phyloP scores from a whole-genome alignment of 2,329 filamentous ascomycete species.

The Botrytis tulipae region DNA sequence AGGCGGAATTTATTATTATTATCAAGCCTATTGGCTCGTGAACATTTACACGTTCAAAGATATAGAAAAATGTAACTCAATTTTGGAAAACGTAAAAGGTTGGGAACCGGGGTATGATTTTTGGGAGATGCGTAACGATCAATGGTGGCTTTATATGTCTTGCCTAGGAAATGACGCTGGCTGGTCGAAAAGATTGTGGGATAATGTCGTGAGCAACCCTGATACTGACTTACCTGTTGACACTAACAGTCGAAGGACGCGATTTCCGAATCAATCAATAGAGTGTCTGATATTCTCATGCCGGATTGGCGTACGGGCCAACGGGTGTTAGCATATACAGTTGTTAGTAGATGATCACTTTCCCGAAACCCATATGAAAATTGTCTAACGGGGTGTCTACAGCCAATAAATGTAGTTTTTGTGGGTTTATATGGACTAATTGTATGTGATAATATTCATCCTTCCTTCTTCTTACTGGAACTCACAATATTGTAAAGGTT shows the following conservation, averaged over 20 bases:
- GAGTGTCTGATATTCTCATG: background rate
- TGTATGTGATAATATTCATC: background rate
- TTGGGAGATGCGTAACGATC: background rate
- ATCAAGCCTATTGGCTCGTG: constrained; percentile 1
- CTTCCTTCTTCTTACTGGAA: background rate
- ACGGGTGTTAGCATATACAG: background rate
- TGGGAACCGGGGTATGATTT: background rate
- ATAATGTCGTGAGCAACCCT: background rate
- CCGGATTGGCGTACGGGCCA: background rate
- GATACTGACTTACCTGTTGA: background rate
- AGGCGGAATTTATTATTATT: constrained; percentile 12
- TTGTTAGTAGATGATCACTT: background rate
- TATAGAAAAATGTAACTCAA: background rate
- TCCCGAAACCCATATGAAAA: background rate
- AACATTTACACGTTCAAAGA: background rate
- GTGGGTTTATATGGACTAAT: background rate
- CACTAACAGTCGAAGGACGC: background rate
- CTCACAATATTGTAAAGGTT: background rate
- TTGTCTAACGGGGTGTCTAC: background rate
- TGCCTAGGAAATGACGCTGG: constrained; percentile 16
- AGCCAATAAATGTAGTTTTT: background rate
- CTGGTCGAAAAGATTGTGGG: background rate
- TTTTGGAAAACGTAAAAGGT: background rate
- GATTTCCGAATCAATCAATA: background rate
- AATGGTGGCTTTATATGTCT: constrained; percentile 17